Evolutionary conservation across 495 filamentous ascomycete species (phyloP).

Genomic region (Achaetomiella virescens): DNA sequence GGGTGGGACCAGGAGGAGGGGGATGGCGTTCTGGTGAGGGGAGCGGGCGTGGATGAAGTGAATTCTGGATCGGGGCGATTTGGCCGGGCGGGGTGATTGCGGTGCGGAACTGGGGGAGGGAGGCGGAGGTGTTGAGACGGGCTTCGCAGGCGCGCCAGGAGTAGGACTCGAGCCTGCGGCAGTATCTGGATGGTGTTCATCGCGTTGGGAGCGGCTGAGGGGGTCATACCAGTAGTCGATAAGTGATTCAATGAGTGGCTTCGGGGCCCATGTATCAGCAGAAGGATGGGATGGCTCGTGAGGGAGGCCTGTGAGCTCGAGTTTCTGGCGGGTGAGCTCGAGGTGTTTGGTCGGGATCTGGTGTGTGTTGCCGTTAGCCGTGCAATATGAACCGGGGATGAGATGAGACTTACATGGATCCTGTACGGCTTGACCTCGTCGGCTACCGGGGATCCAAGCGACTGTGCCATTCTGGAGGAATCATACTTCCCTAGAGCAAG

Average conservation of each 20-base stretch:
- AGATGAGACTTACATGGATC: slow-evolving; percentile 41
- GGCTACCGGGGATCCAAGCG: background rate
- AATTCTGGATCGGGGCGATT: slow-evolving; percentile 31
- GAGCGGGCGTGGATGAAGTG: slow-evolving; percentile 55
- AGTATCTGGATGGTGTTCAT: too few relatives aligned
- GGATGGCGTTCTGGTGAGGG: slow-evolving; percentile 43
- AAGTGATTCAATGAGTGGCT: slow-evolving; percentile 42
- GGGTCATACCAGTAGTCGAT: slow-evolving; percentile 48
- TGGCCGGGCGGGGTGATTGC: slow-evolving; percentile 33
- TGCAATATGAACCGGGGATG: slow-evolving; percentile 7
- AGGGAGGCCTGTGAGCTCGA: slow-evolving; percentile 50
- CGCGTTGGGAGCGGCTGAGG: background rate
- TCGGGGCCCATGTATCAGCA: slow-evolving; percentile 32
- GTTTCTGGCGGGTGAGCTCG: slow-evolving; percentile 39
- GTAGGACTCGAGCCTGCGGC: slow-evolving; percentile 50
- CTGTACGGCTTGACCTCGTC: slow-evolving; percentile 44
- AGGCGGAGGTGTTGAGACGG: slow-evolving; percentile 45
- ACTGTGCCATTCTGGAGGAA: background rate
- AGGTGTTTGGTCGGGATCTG: slow-evolving; percentile 48
- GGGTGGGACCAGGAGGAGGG: slow-evolving; percentile 57
- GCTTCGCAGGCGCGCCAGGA: slow-evolving; percentile 54
- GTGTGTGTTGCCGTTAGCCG: background rate
- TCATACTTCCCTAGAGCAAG: background rate
- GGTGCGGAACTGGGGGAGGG: slow-evolving; percentile 52
- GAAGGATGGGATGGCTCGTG: slow-evolving; percentile 36